Conservation (phyloP, 78 protist species). For the Ministeria vibrans region DNA sequence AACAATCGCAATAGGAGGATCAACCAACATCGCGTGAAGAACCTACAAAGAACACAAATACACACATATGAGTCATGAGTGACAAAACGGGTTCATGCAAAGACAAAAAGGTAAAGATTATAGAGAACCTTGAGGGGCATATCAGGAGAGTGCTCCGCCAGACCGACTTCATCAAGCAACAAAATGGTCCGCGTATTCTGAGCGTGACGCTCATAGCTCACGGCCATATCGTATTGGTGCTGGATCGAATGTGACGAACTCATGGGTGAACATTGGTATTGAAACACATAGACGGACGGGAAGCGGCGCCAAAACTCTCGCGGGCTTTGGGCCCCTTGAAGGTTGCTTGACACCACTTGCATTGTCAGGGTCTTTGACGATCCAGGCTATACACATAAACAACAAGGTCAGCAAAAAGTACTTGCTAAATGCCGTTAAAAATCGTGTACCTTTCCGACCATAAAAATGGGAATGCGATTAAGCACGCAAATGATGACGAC, state of each 20-base stretch:
- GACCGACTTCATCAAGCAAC: conserved; percentile 60
- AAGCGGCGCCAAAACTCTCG: conserved; percentile 21
- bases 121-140: conserved; percentile 68
- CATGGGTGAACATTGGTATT: conserved; percentile 53
- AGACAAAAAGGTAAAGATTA: no score
- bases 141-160: conserved; percentile 46
- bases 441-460: conserved; percentile 51
- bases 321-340: conserved; percentile 23
- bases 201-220: background rate
- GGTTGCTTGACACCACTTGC: background rate
- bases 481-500: conserved; percentile 44
- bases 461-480: conserved; percentile 39
- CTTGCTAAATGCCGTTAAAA: no score
- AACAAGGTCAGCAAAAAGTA: background rate
- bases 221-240: conserved; percentile 25
- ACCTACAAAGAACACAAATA: no score
- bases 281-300: conserved; percentile 37
- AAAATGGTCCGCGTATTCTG: conserved; percentile 16
- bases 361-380: no score
- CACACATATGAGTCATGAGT: no score
- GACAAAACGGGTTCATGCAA: no score
- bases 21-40: conserved; percentile 49
- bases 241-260: conserved; percentile 36
- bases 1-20: conserved; percentile 34
- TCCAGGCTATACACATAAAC: background rate